phyloP scores from a whole-genome alignment of 108 stramenopile species.

The Cyclostephanos invisitatus region DNA sequence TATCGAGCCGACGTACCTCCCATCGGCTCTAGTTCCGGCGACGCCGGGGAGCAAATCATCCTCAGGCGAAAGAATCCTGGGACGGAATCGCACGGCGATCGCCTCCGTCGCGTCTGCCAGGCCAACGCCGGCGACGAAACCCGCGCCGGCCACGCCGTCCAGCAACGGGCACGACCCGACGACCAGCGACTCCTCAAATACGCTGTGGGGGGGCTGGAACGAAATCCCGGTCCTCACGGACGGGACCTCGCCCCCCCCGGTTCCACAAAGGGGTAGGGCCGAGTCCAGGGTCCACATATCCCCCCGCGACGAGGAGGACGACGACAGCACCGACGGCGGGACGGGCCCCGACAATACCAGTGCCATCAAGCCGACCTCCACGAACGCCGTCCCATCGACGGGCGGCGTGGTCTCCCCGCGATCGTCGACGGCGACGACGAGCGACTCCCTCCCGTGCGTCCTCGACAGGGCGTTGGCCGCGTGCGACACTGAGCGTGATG shows the following conservation, averaged over 20 bases:
- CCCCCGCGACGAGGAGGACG: not conserved
- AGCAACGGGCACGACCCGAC: slow-evolving; percentile 31
- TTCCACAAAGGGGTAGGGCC: slow-evolving; percentile 1
- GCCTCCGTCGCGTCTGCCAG: slow-evolving; percentile 18
- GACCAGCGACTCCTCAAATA: slow-evolving; percentile 41
- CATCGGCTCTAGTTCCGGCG: slow-evolving; percentile 31
- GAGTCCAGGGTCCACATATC: slow-evolving; percentile 14
- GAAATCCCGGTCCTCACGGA: slow-evolving; percentile 6
- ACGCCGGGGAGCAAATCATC: slow-evolving; percentile 38
- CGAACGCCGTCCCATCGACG: slow-evolving; percentile 33
- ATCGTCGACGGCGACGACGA: slow-evolving; percentile 11
- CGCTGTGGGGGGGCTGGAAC: slow-evolving; percentile 31
- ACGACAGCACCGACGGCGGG: not conserved
- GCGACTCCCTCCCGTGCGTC: slow-evolving; percentile 17
- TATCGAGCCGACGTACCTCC: slow-evolving; percentile 36
- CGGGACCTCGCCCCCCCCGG: not conserved
- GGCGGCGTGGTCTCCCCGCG: slow-evolving; percentile 17
- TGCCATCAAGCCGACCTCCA: slow-evolving; percentile 42
- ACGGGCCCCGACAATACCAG: slow-evolving; percentile 18
- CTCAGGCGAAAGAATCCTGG: slow-evolving; percentile 25
- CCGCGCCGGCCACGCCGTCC: slow-evolving; percentile 19
- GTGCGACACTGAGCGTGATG: slow-evolving; percentile 54
- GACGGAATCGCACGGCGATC: slow-evolving; percentile 26
- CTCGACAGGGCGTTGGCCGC: slow-evolving; percentile 52
- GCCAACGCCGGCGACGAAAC: not conserved